These are phyloP conservation scores for Penicillium palitans DNA, from an alignment of 2,329 filamentous ascomycete species.

Conservation along the genomic window DNA sequence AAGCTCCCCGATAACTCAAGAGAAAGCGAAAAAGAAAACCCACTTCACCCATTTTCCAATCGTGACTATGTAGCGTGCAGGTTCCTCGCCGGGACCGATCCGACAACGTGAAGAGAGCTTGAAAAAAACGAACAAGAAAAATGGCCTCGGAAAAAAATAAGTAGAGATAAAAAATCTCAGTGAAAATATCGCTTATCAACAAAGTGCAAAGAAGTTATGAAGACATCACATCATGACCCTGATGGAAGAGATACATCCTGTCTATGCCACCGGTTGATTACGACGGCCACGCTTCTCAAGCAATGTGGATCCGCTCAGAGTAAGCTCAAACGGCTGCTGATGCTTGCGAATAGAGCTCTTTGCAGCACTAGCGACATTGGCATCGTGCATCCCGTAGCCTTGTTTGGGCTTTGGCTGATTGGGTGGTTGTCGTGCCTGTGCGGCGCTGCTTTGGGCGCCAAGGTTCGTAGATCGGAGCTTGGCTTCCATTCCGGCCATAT, in stretches of 20 bases:
- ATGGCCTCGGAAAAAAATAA: neutral
- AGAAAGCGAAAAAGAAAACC: conserved; percentile 12
- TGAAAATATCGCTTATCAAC: conserved; percentile 17
- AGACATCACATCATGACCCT: conserved; percentile 9
- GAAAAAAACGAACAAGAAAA: neutral
- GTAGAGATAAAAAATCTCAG: conserved; percentile 3
- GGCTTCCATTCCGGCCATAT: conserved; percentile 75
- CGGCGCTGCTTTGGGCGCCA: conserved; percentile 59
- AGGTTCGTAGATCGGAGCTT: conserved; percentile 84
- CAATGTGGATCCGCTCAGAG: conserved; percentile 83
- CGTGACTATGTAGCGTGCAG: conserved; percentile 12
- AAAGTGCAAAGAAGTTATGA: conserved; percentile 10
- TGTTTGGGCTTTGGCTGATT: conserved; percentile 51
- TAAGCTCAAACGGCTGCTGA: conserved; percentile 87
- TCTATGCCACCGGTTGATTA: conserved; percentile 34
- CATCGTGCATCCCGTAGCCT: conserved; percentile 87
- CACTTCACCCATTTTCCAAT: conserved; percentile 9
- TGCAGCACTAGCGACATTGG: conserved; percentile 78
- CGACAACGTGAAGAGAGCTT: conserved; percentile 7
- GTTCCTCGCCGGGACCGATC: conserved; percentile 10
- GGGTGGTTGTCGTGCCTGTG: conserved; percentile 60
- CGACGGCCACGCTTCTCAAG: conserved; percentile 66
- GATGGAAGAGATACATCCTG: neutral
- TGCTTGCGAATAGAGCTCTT: conserved; percentile 74
- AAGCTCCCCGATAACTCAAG: conserved; percentile 12